Base-by-base conservation (phyloP, 192 early-diverging fungal species). In the Backusella australiensis region DNA sequence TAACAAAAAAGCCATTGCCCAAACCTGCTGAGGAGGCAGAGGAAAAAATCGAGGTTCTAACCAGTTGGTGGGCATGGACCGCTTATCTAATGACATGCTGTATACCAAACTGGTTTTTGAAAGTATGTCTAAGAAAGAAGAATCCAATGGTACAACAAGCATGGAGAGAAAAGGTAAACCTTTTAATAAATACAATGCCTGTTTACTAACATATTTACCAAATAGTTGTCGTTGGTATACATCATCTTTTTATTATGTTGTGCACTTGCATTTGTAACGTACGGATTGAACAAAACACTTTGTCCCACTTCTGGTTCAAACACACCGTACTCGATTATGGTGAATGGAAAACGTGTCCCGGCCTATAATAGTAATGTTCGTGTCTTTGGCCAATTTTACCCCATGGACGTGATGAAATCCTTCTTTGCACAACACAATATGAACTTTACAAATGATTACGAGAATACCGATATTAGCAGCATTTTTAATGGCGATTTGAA, bases 91-190 rank as follows among this genome's bases (percentile, higher is more conserved):
- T 75, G 65, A 88, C 86, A 8, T 88, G 86, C 46, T 88, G 86
- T 56, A 71, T 85, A 35, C 86, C 86, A 1, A 83, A 76, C 41
- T 78, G 79, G 46, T 75, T 82, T 34, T 74, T 88, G 7, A 81
- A 80, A 8, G 72, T 73, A 14, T 84, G 80, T 69, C 75, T 83
- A 41, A 39, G 78, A 14, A 86, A 84, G 72, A 74, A 77, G 15
- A 82, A 86, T 49, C 66, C 85, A 1, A 74, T 76, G 44, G 75
- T 75, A 44, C 85, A 84, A 53, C 88, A 89, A 68, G 88, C 88
- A 23, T 89, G 88, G 88, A 73, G 86, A 77, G 88, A 89, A 75
- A 89, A 89, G 72, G 86, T 89, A 53, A 82, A 39, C 32, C 7
- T 17, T 34, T 19, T 12, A 41, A n/a, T 29, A 11, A 14, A 29